phyloP scores from a whole-genome alignment of 176 grass and related monocot genomes.

The Bolboschoenus planiculmis region DNA sequence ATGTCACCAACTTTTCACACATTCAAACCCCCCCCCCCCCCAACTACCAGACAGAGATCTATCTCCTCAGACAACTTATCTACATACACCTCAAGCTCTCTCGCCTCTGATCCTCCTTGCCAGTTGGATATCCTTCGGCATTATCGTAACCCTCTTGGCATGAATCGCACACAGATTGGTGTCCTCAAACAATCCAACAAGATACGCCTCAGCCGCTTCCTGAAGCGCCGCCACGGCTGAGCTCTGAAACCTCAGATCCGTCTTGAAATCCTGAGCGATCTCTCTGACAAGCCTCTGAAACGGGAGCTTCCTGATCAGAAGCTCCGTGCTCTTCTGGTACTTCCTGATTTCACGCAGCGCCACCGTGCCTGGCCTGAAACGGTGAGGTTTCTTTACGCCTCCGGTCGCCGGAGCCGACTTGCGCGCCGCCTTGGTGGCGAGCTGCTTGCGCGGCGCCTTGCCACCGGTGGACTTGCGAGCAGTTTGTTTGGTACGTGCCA shows the following conservation, averaged over 20 bases:
- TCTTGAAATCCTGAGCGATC: conserved; percentile 29
- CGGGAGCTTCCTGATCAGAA: too few species aligned
- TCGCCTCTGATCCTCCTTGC: conserved; percentile 11
- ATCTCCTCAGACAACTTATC: not conserved
- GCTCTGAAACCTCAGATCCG: conserved; percentile 28
- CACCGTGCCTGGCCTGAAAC: conserved; percentile 22
- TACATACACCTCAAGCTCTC: not conserved
- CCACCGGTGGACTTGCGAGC: conserved; percentile 24
- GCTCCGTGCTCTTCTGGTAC: too few species aligned
- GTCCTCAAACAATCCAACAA: too few species aligned
- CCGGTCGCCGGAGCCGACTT: conserved; percentile 25
- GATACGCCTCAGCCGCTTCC: too few species aligned
- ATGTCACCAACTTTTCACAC: not conserved
- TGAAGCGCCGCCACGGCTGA: conserved; percentile 9
- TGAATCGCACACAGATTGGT: too few species aligned
- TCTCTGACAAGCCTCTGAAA: too few species aligned
- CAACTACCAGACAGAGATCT: too few species aligned
- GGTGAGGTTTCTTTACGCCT: conserved; percentile 26
- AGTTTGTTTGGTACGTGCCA: conserved; percentile 29
- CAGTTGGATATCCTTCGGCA: conserved; percentile 30
- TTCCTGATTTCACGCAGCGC: conserved; percentile 27
- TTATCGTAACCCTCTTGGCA: conserved; percentile 30
- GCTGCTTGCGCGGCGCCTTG: conserved; percentile 25
- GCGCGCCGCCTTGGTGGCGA: conserved; percentile 26
- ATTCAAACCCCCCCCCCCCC: too few species aligned